These are phyloP conservation scores for Fusarium sp. DNA, from an alignment of 2,329 filamentous ascomycete genomes.

Conservation along the genomic window DNA sequence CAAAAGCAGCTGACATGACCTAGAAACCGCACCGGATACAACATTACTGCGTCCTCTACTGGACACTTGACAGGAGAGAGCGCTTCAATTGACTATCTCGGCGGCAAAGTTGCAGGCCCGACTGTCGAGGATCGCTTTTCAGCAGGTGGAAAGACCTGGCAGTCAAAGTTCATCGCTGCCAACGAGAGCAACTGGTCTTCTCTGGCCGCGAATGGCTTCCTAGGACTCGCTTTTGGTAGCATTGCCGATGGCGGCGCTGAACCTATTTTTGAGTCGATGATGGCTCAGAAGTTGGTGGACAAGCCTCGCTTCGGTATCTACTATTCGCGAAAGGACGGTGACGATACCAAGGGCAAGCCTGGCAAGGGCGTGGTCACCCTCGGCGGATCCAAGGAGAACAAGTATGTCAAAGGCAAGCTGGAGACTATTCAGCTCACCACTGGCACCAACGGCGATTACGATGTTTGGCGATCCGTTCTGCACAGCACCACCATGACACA, in stretches of 20 bases:
- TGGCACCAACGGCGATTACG: conserved; percentile 18
- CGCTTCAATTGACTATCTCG: conserved; percentile 47
- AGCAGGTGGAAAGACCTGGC: conserved; percentile 37
- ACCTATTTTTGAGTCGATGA: conserved; percentile 49
- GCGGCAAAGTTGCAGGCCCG: conserved; percentile 42
- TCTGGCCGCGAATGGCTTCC: conserved; percentile 49
- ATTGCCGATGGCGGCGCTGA: conserved; percentile 46
- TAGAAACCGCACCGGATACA: conserved; percentile 45
- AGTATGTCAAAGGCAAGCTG: conserved; percentile 43
- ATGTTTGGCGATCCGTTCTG: conserved; percentile 48
- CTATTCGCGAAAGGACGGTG: conserved; percentile 35
- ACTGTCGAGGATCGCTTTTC: conserved; percentile 45
- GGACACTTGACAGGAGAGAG: conserved; percentile 31
- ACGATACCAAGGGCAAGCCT: conserved; percentile 8
- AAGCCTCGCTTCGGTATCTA: conserved; percentile 48
- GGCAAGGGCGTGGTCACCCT: conserved; percentile 47
- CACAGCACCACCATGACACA: conserved; percentile 1
- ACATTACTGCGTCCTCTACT: conserved; percentile 43
- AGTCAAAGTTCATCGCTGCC: conserved; percentile 46
- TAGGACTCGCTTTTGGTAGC: conserved; percentile 49
- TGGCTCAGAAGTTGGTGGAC: conserved; percentile 46
- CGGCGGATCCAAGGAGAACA: conserved; percentile 48
- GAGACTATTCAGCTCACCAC: conserved; percentile 25
- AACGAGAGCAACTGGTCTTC: conserved; percentile 45
- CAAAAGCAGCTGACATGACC: background rate